Evolutionary conservation across 805 yeast species (phyloP), one percentile per base, ranked within the genome.

Genomic region (Wickerhamiella musiphila): DNA sequence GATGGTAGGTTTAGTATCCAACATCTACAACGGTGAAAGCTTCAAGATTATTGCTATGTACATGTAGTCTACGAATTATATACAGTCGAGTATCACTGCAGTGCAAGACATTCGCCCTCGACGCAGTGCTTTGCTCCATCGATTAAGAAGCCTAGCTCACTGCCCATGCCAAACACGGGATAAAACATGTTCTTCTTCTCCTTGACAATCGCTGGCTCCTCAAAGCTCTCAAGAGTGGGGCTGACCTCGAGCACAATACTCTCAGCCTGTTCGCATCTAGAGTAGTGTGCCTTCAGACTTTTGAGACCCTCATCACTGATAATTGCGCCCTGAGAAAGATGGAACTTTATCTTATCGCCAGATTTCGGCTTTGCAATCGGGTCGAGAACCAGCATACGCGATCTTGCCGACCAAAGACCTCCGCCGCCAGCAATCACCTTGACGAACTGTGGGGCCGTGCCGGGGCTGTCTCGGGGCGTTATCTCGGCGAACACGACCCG

Each of bases 351-450:
- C 23, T 47, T 44, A 40, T 61, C 64, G n/a, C 73, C 73, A n/a
- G 45, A 51, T 2, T 34, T 34, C 5, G 64, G 43, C 15, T 54
- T 45, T 1, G 73, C 73, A 2, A 63, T 63, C 1, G 79, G 73
- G 18, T 75, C 75, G 9, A 75, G 47, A 1, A 70, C 83, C n/a
- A 75, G 57, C 47, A 71, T 66, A 21, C 67, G 67, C 2, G 77
- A 71, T 35, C 74, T 66, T 18, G 72, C 68, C 1, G 81, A 78
- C 82, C 82, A 75, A 2, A 74, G 72, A 2, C 81, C 76, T 2
- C 83, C 83, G 2, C 82, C 83, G 4, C 83, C 83, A 4, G 79
- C 83, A 22, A 70, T 59, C 14, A 75, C 71, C 44, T 67, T 65
- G 47, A 55, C 65, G 33, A 61, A 54, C 33, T 48, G 44, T 4